phyloP scores from a whole-genome alignment of 257 asterid genomes.

The Avicennia marina region DNA sequence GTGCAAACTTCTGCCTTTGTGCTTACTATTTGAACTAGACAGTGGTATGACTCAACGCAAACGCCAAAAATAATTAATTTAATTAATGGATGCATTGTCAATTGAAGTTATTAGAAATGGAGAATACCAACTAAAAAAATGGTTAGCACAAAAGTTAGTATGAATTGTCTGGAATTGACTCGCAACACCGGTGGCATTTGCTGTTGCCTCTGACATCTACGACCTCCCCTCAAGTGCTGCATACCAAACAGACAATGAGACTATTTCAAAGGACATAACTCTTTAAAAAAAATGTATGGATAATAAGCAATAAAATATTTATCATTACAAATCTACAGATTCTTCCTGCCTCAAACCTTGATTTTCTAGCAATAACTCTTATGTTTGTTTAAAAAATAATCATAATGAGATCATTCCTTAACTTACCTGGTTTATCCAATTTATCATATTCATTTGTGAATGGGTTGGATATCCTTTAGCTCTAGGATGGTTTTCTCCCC shows the following conservation, averaged over 20 bases:
- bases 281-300: neutral
- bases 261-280: conserved; percentile 6
- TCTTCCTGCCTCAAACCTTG: neutral
- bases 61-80: too few relatives aligned
- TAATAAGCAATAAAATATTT: neutral
- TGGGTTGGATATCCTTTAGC: conserved; percentile 30
- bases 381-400: neutral
- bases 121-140: conserved; percentile 69
- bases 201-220: conserved; percentile 45
- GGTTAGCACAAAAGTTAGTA: conserved; percentile 57
- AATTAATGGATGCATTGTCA: neutral
- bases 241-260: conserved; percentile 18
- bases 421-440: conserved; percentile 58
- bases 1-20: too few relatives aligned
- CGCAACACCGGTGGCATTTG: conserved; percentile 35
- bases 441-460: conserved; percentile 33
- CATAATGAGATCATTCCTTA: neutral
- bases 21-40: too few relatives aligned
- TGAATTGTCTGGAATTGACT: conserved; percentile 47
- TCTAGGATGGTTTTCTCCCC: conserved; percentile 26
- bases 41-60: too few relatives aligned
- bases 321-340: neutral
- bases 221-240: conserved; percentile 53
- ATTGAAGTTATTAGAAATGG: conserved; percentile 8
- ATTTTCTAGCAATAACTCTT: neutral